A percentile compares a stretch with the other conserved stretches of the same genome.
Conservation (phyloP, 1,284 basidiomycete genomes). For the Peniophora sp. region DNA sequence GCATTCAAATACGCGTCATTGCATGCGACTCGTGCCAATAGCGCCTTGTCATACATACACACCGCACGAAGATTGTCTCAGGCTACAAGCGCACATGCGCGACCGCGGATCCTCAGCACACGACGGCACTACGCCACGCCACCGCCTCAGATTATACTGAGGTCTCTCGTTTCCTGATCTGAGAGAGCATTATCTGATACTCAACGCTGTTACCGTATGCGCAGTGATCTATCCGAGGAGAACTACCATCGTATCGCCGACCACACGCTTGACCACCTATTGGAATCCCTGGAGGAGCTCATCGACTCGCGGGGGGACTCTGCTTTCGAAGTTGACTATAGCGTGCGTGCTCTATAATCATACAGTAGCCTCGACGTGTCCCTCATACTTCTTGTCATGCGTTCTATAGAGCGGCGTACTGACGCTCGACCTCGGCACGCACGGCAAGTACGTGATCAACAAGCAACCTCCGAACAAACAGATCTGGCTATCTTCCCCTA, state of each 20-base stretch:
- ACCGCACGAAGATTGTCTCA: neutral
- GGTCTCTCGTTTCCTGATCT: constrained; percentile 9
- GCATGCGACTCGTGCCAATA: too few relatives aligned
- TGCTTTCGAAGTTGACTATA: constrained; percentile 87
- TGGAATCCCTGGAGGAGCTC: constrained; percentile 74
- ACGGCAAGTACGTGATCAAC: constrained; percentile 98
- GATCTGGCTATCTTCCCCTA: constrained; percentile 94
- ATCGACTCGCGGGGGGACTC: constrained; percentile 55
- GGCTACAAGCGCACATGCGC: neutral
- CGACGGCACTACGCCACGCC: constrained; percentile 11
- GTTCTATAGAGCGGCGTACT: constrained; percentile 76
- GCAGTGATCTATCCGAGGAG: constrained; percentile 44
- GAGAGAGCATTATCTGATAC: constrained; percentile 1
- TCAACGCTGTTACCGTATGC: neutral
- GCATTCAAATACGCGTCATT: neutral
- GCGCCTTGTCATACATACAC: neutral
- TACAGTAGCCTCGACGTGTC: neutral
- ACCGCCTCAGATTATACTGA: constrained; percentile 14
- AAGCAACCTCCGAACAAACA: constrained; percentile 99
- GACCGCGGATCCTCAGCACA: neutral
- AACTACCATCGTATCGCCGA: constrained; percentile 80
- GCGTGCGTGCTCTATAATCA: constrained; percentile 47
- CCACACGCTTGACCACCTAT: constrained; percentile 72
- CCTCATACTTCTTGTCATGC: constrained; percentile 4
- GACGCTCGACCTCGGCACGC: constrained; percentile 73